Base-by-base conservation (phyloP, 441 rosid genomes). In the Pelargonium myrrhifolium region DNA sequence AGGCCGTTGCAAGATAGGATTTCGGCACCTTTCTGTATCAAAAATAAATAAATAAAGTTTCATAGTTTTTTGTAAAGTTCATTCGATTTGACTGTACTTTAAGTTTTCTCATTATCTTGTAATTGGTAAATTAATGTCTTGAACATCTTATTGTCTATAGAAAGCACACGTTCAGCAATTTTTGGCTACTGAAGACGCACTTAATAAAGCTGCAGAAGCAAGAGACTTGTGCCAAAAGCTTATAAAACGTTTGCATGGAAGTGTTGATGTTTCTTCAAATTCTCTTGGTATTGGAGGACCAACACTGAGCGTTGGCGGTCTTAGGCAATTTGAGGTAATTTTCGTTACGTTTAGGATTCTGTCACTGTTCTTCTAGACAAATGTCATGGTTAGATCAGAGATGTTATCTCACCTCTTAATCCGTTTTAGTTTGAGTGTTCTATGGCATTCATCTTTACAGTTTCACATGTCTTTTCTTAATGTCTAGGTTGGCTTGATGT, bases 111-210 rank as follows among this genome's bases (percentile, higher is more conserved):
- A 24, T 26, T 43, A 28, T 28, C 40, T 60, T 66, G 62, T 62
- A 62, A 37, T 39, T 68, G 65, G 62, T 55, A 65, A 66, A 15
- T 42, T 9, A 49, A 14, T 65, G 37, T 58, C 58, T 55, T 53
- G 49, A 71, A 28, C 56, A 69, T 74, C 49, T 73, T 66, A 21
- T 67, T 76, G 9, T 73, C 31, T 72, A 42, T 83, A 93, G 98
- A 89, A 93, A 85, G 98, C 96, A 64, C 97, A 93, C 76, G 96
- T 89, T 69, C 93, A 93, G 74, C 98, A 90, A 79, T 90, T 93
- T 85, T 76, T 90, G 80, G 97, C 93, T 42, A 89, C 96, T 72
- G 96, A 93, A 82, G 96, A 89, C 79, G 89, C 97, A 60, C 78
- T 84, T 51, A 90, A 90, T 81, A 93, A 86, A 83, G 90, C 96